Base-by-base conservation (phyloP, 768 basidiomycete genomes). In the Tubosaeta brunneosetosa region DNA sequence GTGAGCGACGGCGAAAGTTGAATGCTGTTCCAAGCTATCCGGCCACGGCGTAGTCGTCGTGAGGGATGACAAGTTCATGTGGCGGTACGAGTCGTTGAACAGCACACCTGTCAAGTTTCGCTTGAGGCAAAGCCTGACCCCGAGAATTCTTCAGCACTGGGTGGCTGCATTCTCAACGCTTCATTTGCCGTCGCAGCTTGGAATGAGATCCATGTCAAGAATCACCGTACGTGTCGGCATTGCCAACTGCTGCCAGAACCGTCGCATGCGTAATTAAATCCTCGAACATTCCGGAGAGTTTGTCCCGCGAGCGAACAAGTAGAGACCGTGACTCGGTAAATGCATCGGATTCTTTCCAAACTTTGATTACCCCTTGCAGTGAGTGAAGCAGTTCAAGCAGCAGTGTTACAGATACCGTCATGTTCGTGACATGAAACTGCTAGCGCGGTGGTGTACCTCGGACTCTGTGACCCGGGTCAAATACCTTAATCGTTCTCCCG, bases 301-400 rank as follows among this genome's bases (percentile, higher is more conserved):
- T 49, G 46, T 65, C 51, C 63, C 60, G 62, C 63, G 62, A 62
- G 61, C 40, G 49, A 51, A 53, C 51, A 51, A 26, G 49, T 16
- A 40, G 49, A 53, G 61, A 54, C 44, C 53, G 22, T 10, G 52
- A 61, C 56, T 58, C 60, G 57, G 59, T 37, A 44, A 44, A 25
- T 11, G 34, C 49, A 27, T 61, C 38, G 42, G 40, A 49, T 50
- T 49, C 8, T 29, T 32, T 17, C 12, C 56, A 61, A 64, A 61
- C 55, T 41, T 59, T 64, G 61, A 65, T 63, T 55, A 12, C 46
- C 59, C 61, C 58, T 57, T 47, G 25, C 31, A 33, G 31, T 22
- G 22, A 22, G 22, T 22, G 22, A 51, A 44, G 27, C 38, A 29
- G 33, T 41, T n/a, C 32, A 12, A 42, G 25, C 34, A 57, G 37